phyloP scores from a whole-genome alignment of 1,139 yeast genomes.

The Suzukiozyma palmioleophila region DNA sequence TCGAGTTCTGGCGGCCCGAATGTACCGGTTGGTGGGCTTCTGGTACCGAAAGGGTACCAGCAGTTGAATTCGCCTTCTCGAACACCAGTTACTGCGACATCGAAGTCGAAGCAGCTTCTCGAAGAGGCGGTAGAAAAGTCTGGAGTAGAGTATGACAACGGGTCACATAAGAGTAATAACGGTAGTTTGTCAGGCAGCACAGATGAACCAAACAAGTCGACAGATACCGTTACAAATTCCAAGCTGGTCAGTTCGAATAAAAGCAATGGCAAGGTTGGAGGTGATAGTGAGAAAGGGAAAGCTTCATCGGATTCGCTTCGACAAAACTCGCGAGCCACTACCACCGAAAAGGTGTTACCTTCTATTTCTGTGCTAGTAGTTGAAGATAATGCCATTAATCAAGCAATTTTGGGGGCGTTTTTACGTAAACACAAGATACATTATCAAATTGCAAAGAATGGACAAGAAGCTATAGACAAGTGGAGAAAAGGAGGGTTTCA shows the following conservation, averaged over 20 bases:
- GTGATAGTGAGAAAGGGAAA: not conserved
- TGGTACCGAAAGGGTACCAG: not conserved
- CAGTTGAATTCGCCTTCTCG: conserved; percentile 1
- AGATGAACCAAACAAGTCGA: no score
- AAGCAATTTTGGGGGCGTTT: conserved; percentile 89
- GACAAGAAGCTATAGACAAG: conserved; percentile 44
- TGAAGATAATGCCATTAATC: conserved; percentile 93
- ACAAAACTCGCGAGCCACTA: conserved; percentile 13
- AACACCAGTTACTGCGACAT: conserved; percentile 1
- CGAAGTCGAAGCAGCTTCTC: not conserved
- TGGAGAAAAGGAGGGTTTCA: conserved; percentile 41
- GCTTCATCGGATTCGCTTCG: not conserved
- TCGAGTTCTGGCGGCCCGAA: not conserved
- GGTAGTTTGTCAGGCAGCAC: no score
- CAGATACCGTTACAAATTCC: no score
- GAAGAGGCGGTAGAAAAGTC: not conserved
- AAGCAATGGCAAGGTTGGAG: not conserved
- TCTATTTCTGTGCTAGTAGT: conserved; percentile 88
- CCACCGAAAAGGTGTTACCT: conserved; percentile 56
- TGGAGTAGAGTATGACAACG: not conserved
- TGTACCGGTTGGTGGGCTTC: not conserved
- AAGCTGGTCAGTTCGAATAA: not conserved
- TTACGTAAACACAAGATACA: conserved; percentile 80
- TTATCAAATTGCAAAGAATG: conserved; percentile 65
- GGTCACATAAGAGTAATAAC: no score